Percentiles rank a stretch among this genome's conserved stretches.
Conservation (phyloP, 2,329 filamentous ascomycete species). For the Trichophyton equinum region DNA sequence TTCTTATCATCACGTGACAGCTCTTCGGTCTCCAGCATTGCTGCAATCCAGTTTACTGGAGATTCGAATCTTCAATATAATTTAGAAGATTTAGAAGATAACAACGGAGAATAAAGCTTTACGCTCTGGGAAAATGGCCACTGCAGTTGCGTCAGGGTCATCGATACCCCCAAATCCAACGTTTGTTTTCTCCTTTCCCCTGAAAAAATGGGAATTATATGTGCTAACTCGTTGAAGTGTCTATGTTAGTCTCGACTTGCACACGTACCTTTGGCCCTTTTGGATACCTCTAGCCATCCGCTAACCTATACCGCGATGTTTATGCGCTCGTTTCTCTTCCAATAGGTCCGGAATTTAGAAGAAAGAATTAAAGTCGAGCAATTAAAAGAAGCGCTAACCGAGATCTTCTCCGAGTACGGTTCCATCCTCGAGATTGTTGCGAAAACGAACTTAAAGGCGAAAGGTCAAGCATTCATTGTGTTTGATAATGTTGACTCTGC, state of each 20-base stretch:
- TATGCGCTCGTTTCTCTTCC: neutral
- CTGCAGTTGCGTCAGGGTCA: conserved; percentile 20
- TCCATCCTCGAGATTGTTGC: conserved; percentile 72
- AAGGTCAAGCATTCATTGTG: conserved; percentile 91
- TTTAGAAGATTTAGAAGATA: neutral
- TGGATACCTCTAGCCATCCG: neutral
- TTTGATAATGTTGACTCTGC: conserved; percentile 76
- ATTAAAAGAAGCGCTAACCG: conserved; percentile 58
- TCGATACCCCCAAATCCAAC: conserved; percentile 29
- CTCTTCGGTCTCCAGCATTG: no score
- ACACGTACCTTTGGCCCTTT: neutral
- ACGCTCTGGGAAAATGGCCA: conserved; percentile 23
- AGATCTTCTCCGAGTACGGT: conserved; percentile 82
- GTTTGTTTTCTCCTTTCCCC: conserved; percentile 18
- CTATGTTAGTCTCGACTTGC: conserved; percentile 23
- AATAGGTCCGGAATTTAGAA: conserved; percentile 65
- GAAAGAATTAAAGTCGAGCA: conserved; percentile 76
- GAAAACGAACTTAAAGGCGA: conserved; percentile 80
- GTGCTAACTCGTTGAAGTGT: conserved; percentile 22
- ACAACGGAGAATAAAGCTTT: neutral
- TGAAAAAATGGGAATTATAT: neutral
- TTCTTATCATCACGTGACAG: no score
- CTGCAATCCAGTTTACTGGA: no score
- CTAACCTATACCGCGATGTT: neutral
- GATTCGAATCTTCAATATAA: neutral